These are phyloP conservation scores for Tolypocladium ophioglossoides DNA, from an alignment of 2,329 filamentous ascomycete genomes.

Conservation along the genomic window DNA sequence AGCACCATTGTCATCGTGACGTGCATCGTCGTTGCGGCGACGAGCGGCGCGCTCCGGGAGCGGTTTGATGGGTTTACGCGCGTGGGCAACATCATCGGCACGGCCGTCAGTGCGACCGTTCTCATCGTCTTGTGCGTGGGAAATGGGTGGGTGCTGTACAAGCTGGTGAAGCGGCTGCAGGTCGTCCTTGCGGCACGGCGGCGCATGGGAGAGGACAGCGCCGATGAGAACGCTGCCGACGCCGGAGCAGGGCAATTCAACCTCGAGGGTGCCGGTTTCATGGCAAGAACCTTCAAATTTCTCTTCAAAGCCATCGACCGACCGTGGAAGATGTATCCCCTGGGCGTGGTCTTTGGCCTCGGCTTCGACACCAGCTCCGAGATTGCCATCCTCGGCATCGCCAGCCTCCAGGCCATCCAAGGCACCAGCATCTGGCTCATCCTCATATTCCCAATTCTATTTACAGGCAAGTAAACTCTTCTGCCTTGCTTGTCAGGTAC, in stretches of 20 bases:
- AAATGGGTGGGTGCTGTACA: conserved; percentile 78
- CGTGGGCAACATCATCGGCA: conserved; percentile 83
- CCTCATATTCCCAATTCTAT: conserved; percentile 79
- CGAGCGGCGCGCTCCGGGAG: conserved; percentile 69
- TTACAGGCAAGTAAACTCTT: conserved; percentile 52
- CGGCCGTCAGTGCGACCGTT: conserved; percentile 73
- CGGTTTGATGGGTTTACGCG: conserved; percentile 71
- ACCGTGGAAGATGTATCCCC: conserved; percentile 93
- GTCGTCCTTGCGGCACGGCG: conserved; percentile 38
- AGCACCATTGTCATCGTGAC: conserved; percentile 88
- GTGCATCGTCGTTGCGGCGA: conserved; percentile 84
- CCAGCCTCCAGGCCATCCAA: conserved; percentile 72
- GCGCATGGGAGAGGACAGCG: conserved; percentile 15
- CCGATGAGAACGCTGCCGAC: conserved; percentile 11
- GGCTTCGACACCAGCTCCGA: conserved; percentile 96
- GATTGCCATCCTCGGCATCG: conserved; percentile 83
- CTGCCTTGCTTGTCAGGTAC: neutral
- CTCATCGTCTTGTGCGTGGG: conserved; percentile 72
- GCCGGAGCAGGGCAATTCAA: conserved; percentile 42
- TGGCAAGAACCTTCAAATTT: conserved; percentile 60
- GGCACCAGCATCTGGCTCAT: conserved; percentile 93
- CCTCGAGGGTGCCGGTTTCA: conserved; percentile 66
- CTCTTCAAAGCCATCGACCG: conserved; percentile 65
- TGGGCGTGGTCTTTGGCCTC: conserved; percentile 80
- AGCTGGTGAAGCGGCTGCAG: conserved; percentile 59